These are phyloP conservation scores for Penicillium vulpinum DNA, from an alignment of 2,329 filamentous ascomycete genomes.

Conservation along the genomic window DNA sequence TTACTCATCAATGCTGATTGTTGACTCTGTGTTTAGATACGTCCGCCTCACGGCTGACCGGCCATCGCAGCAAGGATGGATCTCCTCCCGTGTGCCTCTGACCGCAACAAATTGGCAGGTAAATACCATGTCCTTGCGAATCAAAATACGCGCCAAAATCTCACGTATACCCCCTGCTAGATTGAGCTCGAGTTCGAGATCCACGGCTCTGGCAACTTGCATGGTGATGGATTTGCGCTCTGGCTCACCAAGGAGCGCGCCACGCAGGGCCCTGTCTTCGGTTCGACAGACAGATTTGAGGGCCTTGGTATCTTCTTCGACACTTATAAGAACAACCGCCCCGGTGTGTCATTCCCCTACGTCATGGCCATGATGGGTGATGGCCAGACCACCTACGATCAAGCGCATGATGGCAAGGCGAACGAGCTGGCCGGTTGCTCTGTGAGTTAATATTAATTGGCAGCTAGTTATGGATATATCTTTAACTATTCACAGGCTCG, in stretches of 20 bases:
- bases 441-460: slow-evolving; percentile 42
- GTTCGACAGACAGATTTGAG: slow-evolving; percentile 83
- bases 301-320: slow-evolving; percentile 95
- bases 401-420: slow-evolving; percentile 89
- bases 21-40: slow-evolving; percentile 60
- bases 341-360: slow-evolving; percentile 92
- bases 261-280: slow-evolving; percentile 79
- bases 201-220: slow-evolving; percentile 81
- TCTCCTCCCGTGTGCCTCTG: slow-evolving; percentile 89
- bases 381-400: slow-evolving; percentile 84
- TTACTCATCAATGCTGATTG: not conserved
- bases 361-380: slow-evolving; percentile 99
- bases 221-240: slow-evolving; percentile 95
- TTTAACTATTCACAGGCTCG: slow-evolving; percentile 58
- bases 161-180: slow-evolving; percentile 34
- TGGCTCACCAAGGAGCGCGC: slow-evolving; percentile 96
- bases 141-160: not conserved
- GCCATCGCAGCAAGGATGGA: slow-evolving; percentile 86
- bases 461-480: not conserved
- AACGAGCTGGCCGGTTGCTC: slow-evolving; percentile 94
- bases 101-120: slow-evolving; percentile 98
- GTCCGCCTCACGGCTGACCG: slow-evolving; percentile 89
- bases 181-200: slow-evolving; percentile 96
- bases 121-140: slow-evolving; percentile 15
- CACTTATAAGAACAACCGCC: slow-evolving; percentile 99